Conservation (phyloP, 106 monocot species). For the Dioscorea dumetorum region DNA sequence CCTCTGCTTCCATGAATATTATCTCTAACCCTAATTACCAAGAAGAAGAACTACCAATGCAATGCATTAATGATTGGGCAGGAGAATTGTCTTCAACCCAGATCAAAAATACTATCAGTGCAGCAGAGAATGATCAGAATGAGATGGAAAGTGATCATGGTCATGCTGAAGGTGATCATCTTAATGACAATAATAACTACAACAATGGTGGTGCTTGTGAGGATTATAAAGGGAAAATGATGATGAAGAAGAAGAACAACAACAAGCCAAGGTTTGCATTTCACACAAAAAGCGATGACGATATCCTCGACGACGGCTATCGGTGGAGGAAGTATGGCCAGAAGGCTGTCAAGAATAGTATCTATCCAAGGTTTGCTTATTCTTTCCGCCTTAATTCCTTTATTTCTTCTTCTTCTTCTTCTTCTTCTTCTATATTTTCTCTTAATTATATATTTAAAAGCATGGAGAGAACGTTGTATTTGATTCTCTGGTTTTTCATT, state of each 20-base stretch:
- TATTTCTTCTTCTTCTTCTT: no score
- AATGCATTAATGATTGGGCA: no score
- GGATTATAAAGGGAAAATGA: constrained; percentile 11
- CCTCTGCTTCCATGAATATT: not conserved
- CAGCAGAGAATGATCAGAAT: no score
- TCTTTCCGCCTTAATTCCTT: no score
- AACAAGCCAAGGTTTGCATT: constrained; percentile 61
- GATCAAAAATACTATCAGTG: no score
- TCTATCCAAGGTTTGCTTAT: constrained; percentile 40
- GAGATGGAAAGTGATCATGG: no score
- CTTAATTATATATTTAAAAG: not conserved
- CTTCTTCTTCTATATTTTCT: not conserved
- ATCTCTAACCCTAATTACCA: not conserved
- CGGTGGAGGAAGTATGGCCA: constrained; percentile 84
- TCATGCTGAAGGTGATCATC: no score
- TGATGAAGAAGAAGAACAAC: constrained; percentile 27
- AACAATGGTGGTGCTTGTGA: not conserved
- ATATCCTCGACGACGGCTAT: constrained; percentile 73
- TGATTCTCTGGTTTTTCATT: no score
- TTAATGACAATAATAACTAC: not conserved
- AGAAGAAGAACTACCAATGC: no score
- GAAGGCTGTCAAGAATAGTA: constrained; percentile 80
- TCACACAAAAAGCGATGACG: constrained; percentile 64
- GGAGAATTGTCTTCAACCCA: no score
- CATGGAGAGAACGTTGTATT: no score